Evolutionary conservation across 768 basidiomycete genomes (phyloP), one percentile per base, ranked within the genome.

Genomic region (Kwoniella bestiolae): DNA sequence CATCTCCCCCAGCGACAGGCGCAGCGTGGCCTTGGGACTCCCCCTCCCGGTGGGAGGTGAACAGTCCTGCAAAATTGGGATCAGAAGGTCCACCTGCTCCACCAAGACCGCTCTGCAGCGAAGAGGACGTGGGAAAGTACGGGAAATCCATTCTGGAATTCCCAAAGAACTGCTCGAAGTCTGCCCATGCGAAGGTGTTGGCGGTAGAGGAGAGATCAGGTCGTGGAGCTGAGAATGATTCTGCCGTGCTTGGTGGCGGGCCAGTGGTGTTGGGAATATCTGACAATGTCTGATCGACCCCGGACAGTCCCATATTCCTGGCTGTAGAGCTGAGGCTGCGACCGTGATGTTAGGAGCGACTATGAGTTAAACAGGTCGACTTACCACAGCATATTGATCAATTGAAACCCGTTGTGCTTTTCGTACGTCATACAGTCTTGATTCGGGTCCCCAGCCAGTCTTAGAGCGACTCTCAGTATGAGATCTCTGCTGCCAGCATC

Each of bases 351-450:
- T n/a, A n/a, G n/a, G n/a, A n/a, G n/a, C n/a, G n/a, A n/a, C n/a
- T n/a, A n/a, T n/a, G n/a, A n/a, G n/a, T n/a, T n/a, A n/a, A n/a
- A n/a, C n/a, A n/a, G n/a, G n/a, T 11, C 25, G 29, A 35, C 61
- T 26, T 45, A 63, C 61, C 61, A 63, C 7, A 63, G 38, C 61
- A 63, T 63, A 63, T 63, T 63, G 31, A 63, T 41, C 3, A 63
- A 35, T 38, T 63, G 61, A 45, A 41, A 63, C 11, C 61, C 61
- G 23, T 63, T 63, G 26, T 63, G 61, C 18, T 53, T 52, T 5
- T 51, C 50, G 23, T 53, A 63, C 11, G 61, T 63, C 50, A 55
- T 53, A 5, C 53, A 21, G n/a, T 52, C 35, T 35, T 63, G 47
- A 35, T 52, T 35, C 14, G 61, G 61, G 26, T 63, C 51, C 26